Percentiles rank a stretch among this genome's conserved stretches.
Conservation (phyloP, 192 early-diverging fungal genomes). For the Backusella westeae region DNA sequence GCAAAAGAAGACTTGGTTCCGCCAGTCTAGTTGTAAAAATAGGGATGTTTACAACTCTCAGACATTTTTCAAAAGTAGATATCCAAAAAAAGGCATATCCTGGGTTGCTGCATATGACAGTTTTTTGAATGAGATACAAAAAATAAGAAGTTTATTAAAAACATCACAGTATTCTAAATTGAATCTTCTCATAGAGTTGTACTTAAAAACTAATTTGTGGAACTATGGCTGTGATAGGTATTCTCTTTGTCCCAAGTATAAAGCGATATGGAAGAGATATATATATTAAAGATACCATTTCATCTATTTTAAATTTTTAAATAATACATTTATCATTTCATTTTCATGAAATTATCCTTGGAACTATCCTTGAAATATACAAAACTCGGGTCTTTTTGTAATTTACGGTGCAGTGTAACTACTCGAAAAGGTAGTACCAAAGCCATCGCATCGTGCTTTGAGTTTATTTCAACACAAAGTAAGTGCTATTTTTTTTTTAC, state of each 20-base stretch:
- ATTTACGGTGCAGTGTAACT: constrained; percentile 1
- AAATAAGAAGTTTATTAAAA: too few species aligned
- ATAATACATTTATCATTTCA: too few species aligned
- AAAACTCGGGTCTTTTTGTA: background rate
- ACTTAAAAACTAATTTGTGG: background rate
- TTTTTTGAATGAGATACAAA: too few species aligned
- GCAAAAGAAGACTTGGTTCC: too few species aligned
- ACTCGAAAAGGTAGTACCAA: background rate
- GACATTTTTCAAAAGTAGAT: background rate
- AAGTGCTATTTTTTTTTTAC: background rate
- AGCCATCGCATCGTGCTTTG: background rate
- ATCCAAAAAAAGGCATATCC: background rate
- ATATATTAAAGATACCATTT: too few species aligned
- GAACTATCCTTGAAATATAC: too few species aligned
- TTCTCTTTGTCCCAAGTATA: too few species aligned
- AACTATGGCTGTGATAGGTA: background rate
- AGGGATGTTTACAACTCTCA: background rate
- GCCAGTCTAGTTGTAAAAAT: background rate
- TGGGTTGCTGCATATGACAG: background rate
- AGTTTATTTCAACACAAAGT: background rate
- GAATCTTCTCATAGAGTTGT: background rate
- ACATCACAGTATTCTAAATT: background rate
- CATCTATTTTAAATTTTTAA: too few species aligned
- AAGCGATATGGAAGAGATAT: too few species aligned
- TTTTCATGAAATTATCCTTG: too few species aligned